Evolutionary conservation across 75 land plant genomes (phyloP), one percentile per base, ranked within the genome.

Genomic region (Isoetes taiwanensis): DNA sequence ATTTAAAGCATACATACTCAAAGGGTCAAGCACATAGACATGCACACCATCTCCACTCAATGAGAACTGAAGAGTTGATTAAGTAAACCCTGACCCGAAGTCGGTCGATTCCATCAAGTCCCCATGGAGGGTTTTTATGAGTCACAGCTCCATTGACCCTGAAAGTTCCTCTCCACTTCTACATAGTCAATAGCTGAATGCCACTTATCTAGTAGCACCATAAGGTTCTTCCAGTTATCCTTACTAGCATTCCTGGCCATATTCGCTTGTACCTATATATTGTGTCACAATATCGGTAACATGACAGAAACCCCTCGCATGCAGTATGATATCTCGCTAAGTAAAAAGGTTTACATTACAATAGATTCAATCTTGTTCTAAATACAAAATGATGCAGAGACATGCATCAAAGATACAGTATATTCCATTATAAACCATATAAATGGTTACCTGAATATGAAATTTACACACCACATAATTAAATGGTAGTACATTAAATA

Each of bases 81-180:
- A 6, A 59, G 21, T 14, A 59, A 11, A 12, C 29, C 6, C 20
- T 66, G 55, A 0, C 21, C 38, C 0, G 63, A 28, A 34, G 48
- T 31, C 34, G 69, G 40, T 66, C 69, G 10, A 66, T 66, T 29
- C 69, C 37, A 37, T 66, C 69, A 3, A 66, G 55, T 1, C 69
- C 69, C 69, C 69, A 66, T 17, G 52, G 60, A 27, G 56, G 54
- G 1, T 20, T 56, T n/a, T n/a, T n/a, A n/a, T n/a, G n/a, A n/a
- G n/a, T n/a, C n/a, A n/a, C n/a, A n/a, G n/a, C n/a, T n/a, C n/a
- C n/a, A n/a, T n/a, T n/a, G 0, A 59, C 29, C 12, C 63, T 23
- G 23, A 59, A 26, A 14, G 52, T 48, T 12, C 69, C 69, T 59
- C n/a, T 66, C 69, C 12, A 66, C 63, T 35, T 66, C 69, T 1